phyloP scores from a whole-genome alignment of 1,139 yeast genomes.

The Wickerhamomyces sp. region DNA sequence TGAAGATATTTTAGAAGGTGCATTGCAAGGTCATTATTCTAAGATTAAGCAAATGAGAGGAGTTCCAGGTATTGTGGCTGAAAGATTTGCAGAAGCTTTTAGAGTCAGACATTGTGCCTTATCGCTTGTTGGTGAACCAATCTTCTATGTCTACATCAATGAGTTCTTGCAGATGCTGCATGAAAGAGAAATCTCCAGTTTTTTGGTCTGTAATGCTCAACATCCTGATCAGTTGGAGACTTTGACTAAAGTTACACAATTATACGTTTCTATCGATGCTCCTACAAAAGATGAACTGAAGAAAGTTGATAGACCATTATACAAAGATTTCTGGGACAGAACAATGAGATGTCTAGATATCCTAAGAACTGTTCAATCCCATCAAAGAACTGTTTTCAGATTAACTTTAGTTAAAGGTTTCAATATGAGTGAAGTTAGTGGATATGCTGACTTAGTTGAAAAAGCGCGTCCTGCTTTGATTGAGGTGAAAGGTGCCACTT shows the following conservation, averaged over 20 bases:
- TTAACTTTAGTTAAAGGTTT: conserved; percentile 89
- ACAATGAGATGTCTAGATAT: conserved; percentile 77
- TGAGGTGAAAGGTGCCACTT: conserved; percentile 92
- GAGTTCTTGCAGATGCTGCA: conserved; percentile 80
- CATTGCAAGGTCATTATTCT: conserved; percentile 82
- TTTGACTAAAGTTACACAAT: conserved; percentile 76
- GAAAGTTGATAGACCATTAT: conserved; percentile 82
- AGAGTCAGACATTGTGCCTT: conserved; percentile 87
- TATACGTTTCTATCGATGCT: conserved; percentile 91
- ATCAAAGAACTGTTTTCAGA: conserved; percentile 89
- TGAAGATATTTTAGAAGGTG: conserved; percentile 77
- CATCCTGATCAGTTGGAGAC: conserved; percentile 80
- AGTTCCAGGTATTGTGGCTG: conserved; percentile 90
- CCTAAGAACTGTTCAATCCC: conserved; percentile 62
- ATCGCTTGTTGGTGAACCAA: conserved; percentile 91
- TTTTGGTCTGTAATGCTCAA: conserved; percentile 92
- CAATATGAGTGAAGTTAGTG: conserved; percentile 74
- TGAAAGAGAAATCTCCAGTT: conserved; percentile 72
- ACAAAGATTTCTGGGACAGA: conserved; percentile 92
- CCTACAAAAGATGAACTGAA: conserved; percentile 77
- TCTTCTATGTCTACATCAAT: conserved; percentile 86
- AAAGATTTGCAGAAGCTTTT: conserved; percentile 87
- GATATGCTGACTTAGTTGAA: conserved; percentile 88
- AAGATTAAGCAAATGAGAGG: conserved; percentile 94
- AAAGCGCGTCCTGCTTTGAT: conserved; percentile 83